Conservation (phyloP, 768 basidiomycete genomes). For the Suillus subaureus region DNA sequence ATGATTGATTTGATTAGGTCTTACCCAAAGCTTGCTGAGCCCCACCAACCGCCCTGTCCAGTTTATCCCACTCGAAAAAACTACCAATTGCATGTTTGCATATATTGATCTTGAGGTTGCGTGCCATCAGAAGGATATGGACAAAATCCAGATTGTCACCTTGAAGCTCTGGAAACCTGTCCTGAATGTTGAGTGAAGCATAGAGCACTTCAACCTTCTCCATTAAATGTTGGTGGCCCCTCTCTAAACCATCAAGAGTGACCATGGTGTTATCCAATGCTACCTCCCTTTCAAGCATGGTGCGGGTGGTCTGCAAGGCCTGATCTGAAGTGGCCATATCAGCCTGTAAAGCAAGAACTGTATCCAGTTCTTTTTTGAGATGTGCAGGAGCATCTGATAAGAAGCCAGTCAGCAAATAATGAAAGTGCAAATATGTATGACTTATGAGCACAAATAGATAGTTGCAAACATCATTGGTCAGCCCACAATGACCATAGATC, state of each 20-base stretch:
- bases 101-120: constrained; percentile 31
- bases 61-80: constrained; percentile 31
- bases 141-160: constrained; percentile 14
- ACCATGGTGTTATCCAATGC: constrained; percentile 11
- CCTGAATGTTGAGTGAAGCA: constrained; percentile 14
- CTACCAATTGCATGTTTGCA: constrained; percentile 25
- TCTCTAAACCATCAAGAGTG: constrained; percentile 21
- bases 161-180: constrained; percentile 12
- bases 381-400: constrained; percentile 22
- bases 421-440: too few relatives aligned
- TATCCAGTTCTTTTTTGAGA: constrained; percentile 37
- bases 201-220: constrained; percentile 12
- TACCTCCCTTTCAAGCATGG: constrained; percentile 11
- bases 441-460: neutral
- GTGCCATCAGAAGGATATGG: constrained; percentile 10
- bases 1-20: neutral
- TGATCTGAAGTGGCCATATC: constrained; percentile 28
- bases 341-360: constrained; percentile 34
- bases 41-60: constrained; percentile 18
- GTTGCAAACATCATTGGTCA: neutral
- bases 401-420: neutral
- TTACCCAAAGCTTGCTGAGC: constrained; percentile 31
- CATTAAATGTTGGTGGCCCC: constrained; percentile 4
- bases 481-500: constrained; percentile 2
- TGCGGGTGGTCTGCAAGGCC: constrained; percentile 21